Percentiles rank a stretch among this genome's conserved stretches.
phyloP scores from a whole-genome alignment of 78 protist species.

The Dictyostelium brefeldianum region DNA sequence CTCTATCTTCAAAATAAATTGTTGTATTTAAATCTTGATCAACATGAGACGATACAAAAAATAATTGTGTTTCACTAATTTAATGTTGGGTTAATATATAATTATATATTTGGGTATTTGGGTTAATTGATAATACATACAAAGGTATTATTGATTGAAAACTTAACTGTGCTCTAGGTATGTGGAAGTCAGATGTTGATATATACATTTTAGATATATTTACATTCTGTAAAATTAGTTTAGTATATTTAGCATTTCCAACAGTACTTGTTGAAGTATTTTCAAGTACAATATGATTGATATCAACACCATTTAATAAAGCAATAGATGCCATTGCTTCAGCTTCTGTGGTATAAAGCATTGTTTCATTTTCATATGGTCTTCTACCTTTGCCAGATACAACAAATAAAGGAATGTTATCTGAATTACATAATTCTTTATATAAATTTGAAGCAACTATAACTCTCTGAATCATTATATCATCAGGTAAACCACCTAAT shows the following conservation, averaged over 20 bases:
- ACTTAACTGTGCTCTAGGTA: too few relatives aligned
- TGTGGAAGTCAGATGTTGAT: too few relatives aligned
- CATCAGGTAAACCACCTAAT: constrained; percentile 39
- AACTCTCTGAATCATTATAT: constrained; percentile 28
- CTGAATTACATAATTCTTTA: background rate
- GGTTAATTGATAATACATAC: too few relatives aligned
- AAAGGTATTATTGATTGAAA: too few relatives aligned
- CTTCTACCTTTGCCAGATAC: constrained; percentile 52
- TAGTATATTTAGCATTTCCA: constrained; percentile 1
- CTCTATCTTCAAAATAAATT: too few relatives aligned
- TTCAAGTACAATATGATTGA: background rate
- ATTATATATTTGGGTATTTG: too few relatives aligned
- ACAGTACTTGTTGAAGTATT: constrained; percentile 16
- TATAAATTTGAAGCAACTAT: background rate
- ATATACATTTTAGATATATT: too few relatives aligned
- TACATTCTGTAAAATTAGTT: too few relatives aligned
- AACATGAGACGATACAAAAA: too few relatives aligned
- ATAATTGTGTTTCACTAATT: too few relatives aligned
- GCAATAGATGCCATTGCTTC: constrained; percentile 22
- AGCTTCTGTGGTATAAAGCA: constrained; percentile 17
- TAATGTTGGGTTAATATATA: too few relatives aligned
- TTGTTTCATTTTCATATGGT: background rate
- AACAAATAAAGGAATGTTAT: background rate
- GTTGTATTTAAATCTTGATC: too few relatives aligned
- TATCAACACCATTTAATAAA: background rate